Evolutionary conservation across 768 basidiomycete genomes (phyloP), one percentile per base, ranked within the genome.

Genomic region (Pulveroboletus frians): DNA sequence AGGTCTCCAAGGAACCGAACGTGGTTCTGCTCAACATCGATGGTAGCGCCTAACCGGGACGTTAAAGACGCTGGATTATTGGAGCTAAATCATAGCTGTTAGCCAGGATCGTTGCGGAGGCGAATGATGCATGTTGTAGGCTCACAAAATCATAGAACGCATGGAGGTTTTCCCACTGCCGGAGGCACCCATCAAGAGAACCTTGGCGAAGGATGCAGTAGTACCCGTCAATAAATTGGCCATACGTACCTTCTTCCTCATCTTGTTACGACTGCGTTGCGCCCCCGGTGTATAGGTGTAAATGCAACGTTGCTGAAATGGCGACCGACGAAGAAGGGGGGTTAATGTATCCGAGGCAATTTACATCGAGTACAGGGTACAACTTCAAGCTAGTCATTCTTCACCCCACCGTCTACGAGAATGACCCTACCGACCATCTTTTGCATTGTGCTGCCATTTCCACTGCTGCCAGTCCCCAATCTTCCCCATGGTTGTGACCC

Each of bases 141-240:
- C 90, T 73, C 71, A 94, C 92, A 99, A 99, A 64, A 99, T 98
- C 69, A 99, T 86, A 23, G 93, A 94, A 46, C 96, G 82, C 96
- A 99, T 99, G 5, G 95, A 98, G 10, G 95, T 97, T 76, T 91
- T 92, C 49, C 88, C 88, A 62, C 89, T 91, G 55, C 90, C 91
- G 18, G 89, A 92, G 61, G 93, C 92, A 57, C 96, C 96, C 96
- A 99, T 99, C 53, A 98, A 77, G 59, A 99, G 82, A 39, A 97
- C 92, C 94, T 97, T 46, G 39, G 40, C 13, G 26, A 21, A 11
- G 13, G 14, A 8, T 31, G 43, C 31, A 41, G 34, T 6, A 9
- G 15, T 39, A 29, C 50, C 8, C 20, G 15, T 15, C 27, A 5
- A 32, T 29, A 18, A 38, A 29, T 34, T 3, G 34, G n/a, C 18